Evolutionary conservation across 2,329 filamentous ascomycete species (phyloP), one percentile per base, ranked within the genome.

Genomic region (Pyricularia grisea): DNA sequence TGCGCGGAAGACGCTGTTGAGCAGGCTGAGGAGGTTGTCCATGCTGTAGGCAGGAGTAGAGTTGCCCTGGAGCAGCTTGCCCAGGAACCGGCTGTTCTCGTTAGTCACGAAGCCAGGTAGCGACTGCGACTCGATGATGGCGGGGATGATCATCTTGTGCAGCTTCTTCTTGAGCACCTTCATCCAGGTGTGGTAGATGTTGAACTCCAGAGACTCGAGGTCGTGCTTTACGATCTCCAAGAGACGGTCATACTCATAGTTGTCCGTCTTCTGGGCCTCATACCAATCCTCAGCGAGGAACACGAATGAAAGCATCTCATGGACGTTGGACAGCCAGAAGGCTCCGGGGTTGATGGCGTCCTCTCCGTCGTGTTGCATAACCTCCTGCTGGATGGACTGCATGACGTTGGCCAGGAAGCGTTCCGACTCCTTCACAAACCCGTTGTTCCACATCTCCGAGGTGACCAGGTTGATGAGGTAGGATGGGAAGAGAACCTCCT

Each of bases 141-240:
- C 95, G 1, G 95, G 95, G 68, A 99, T 97, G 76, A 99, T 96
- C 95, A 99, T 99, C 87, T 98, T 98, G 76, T 96, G 93, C 72
- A 99, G 86, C 83, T 97, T 97, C 88, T 97, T 97, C 87, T 99
- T 99, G 76, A 99, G 83, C 69, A 97, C 92, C 85, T 99, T 99
- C 95, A 99, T 99, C 95, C 95, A 99, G 30, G 95, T 99, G 81
- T 99, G 95, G 81, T 99, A 99, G 75, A 99, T 99, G 84, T 99
- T 99, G 85, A 99, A 99, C 81, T 99, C 95, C 72, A 99, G 85
- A 80, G 92, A 97, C 83, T 99, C 95, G 67, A 99, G 84, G 78
- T 99, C 95, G 78, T 99, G 95, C 86, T 99, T 99, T 78, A 99
- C 95, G 78, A 99, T 98, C 80, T 99, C 95, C 75, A 99, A 83